Conservation (phyloP, 129 eudicot genomes). For the Silybum marianum region DNA sequence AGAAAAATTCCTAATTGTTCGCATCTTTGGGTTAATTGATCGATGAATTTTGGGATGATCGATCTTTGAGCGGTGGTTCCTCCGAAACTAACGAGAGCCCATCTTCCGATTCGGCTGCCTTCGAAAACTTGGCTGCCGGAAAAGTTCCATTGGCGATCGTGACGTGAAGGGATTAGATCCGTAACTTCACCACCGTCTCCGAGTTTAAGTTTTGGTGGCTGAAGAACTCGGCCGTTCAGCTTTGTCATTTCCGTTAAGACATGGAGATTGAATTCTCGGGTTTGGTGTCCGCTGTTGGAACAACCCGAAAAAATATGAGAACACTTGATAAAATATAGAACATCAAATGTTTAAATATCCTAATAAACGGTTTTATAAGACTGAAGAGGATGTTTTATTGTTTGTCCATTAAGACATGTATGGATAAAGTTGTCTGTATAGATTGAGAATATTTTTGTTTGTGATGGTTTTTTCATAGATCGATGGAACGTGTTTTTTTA, state of each 20-base stretch:
- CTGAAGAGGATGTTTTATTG: background rate
- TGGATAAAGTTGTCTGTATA: no score
- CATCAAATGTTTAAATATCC: no score
- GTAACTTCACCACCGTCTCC: slow-evolving; percentile 78
- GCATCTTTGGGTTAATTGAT: slow-evolving; percentile 67
- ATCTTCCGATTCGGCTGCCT: slow-evolving; percentile 79
- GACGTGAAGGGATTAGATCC: slow-evolving; percentile 68
- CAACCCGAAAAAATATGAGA: background rate
- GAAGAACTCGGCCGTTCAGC: slow-evolving; percentile 82
- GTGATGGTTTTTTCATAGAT: no score
- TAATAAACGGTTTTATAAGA: no score
- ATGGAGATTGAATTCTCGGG: slow-evolving; percentile 64
- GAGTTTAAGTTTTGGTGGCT: slow-evolving; percentile 88
- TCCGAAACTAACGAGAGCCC: slow-evolving; percentile 91
- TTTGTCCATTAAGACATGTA: no score
- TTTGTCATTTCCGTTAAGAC: slow-evolving; percentile 76
- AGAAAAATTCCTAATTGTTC: slow-evolving; percentile 86
- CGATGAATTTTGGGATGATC: slow-evolving; percentile 63
- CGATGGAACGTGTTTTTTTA: no score
- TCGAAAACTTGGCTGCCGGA: slow-evolving; percentile 87
- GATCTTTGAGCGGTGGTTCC: slow-evolving; percentile 68
- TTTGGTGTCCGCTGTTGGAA: slow-evolving; percentile 65
- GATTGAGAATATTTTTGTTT: no score
- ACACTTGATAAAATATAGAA: background rate
- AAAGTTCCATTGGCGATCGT: slow-evolving; percentile 94